Evolutionary conservation across 805 yeast species (phyloP).

Genomic region (Nakazawaea pomicola): DNA sequence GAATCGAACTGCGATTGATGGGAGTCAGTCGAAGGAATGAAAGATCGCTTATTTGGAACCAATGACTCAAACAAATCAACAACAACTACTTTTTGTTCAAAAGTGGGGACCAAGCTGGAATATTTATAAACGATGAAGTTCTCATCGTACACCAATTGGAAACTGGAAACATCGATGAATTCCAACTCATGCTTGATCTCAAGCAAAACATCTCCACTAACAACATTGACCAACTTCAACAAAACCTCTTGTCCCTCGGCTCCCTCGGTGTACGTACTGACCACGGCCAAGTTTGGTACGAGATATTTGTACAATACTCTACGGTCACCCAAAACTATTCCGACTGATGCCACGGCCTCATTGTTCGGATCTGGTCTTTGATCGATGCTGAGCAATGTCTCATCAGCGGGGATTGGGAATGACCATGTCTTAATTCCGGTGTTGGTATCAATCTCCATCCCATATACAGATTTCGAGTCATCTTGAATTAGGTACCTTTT

Average conservation of each 20-base stretch:
- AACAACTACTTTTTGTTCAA: constrained; percentile 56
- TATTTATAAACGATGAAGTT: constrained; percentile 77
- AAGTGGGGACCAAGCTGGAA: constrained; percentile 40
- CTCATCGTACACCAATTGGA: constrained; percentile 66
- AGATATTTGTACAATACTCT: constrained; percentile 79
- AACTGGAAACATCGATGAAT: constrained; percentile 33
- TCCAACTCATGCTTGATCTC: constrained; percentile 34
- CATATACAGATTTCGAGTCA: neutral
- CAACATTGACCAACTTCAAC: constrained; percentile 56
- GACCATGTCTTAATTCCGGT: constrained; percentile 18
- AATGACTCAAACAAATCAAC: constrained; percentile 76
- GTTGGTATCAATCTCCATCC: neutral
- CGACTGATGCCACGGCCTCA: constrained; percentile 51
- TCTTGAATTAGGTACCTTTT: neutral
- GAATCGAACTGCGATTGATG: constrained; percentile 29
- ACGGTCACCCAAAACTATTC: constrained; percentile 63
- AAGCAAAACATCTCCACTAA: constrained; percentile 61
- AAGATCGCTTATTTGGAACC: constrained; percentile 39
- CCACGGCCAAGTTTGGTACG: constrained; percentile 59
- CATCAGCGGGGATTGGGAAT: neutral
- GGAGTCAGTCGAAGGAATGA: constrained; percentile 13
- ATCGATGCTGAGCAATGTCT: constrained; percentile 15
- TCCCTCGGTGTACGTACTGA: constrained; percentile 38
- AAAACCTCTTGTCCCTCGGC: no score
- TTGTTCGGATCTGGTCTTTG: constrained; percentile 30